These are phyloP conservation scores for Macadamia tetraphylla DNA, from an alignment of 164 flowering plant species.

Conservation along the genomic window DNA sequence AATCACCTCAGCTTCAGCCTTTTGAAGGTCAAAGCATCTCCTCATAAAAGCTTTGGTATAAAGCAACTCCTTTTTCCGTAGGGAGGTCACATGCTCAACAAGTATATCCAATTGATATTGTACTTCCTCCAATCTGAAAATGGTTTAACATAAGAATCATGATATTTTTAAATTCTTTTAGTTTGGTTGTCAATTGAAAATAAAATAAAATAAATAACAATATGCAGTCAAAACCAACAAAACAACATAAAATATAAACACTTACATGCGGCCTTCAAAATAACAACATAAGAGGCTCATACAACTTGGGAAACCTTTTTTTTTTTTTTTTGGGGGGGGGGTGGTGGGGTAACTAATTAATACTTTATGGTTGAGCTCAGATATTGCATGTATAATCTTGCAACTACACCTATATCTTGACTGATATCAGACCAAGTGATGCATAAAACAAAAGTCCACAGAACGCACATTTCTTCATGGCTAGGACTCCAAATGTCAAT, in stretches of 20 bases:
- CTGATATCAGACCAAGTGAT: no score
- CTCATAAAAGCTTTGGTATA: conserved; percentile 55
- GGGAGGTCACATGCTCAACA: conserved; percentile 19
- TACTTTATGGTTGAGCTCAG: no score
- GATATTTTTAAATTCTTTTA: background rate
- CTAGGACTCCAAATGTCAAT: no score
- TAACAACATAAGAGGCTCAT: background rate
- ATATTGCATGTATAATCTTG: no score
- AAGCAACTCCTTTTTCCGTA: conserved; percentile 30
- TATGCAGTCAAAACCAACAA: background rate
- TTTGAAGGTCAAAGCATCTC: conserved; percentile 55
- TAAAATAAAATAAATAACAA: background rate
- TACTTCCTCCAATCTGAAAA: conserved; percentile 44
- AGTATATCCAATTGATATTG: conserved; percentile 23
- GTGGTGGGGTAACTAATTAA: no score
- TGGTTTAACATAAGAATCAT: conserved; percentile 2
- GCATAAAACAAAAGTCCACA: no score
- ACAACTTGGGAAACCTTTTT: background rate
- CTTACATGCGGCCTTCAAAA: background rate
- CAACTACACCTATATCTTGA: no score
- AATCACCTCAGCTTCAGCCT: conserved; percentile 75
- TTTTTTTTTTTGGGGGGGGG: no score
- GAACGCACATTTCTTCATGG: no score
- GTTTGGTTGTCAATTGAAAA: background rate
- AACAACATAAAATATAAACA: background rate